Evolutionary conservation across 202 grass and related monocot genomes (phyloP).

Genomic region (Thinopyrum obtusiflorum): DNA sequence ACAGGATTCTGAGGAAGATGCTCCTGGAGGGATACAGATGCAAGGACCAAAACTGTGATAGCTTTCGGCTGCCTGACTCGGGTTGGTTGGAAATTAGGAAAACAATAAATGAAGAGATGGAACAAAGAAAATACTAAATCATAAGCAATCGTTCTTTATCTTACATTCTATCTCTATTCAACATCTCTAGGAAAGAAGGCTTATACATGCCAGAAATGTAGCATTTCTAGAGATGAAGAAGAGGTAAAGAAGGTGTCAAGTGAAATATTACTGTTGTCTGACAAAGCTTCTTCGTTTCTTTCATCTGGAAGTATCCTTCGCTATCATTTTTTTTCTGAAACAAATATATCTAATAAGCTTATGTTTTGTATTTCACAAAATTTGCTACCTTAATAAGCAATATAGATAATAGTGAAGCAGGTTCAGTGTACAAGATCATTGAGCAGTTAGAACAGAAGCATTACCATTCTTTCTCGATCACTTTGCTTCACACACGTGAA

Average conservation of each 20-base stretch:
- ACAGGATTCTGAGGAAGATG: constrained; percentile 59
- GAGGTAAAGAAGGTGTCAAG: constrained; percentile 55
- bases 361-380: not conserved
- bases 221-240: constrained; percentile 53
- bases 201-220: constrained; percentile 74
- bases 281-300: constrained; percentile 57
- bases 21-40: constrained; percentile 75
- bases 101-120: not conserved
- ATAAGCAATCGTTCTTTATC: not conserved
- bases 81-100: constrained; percentile 42
- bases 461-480: constrained; percentile 63
- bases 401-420: constrained; percentile 68
- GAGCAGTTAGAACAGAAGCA: constrained; percentile 59
- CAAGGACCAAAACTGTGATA: constrained; percentile 62
- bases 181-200: constrained; percentile 46
- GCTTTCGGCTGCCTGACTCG: constrained; percentile 51
- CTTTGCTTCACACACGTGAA: constrained; percentile 72
- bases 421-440: constrained; percentile 54
- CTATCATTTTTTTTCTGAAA: not conserved
- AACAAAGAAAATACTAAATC: not conserved
- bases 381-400: constrained; percentile 47
- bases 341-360: not conserved
- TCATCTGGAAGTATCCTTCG: constrained; percentile 75
- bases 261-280: constrained; percentile 41
- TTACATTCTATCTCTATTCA: constrained; percentile 24